Evolutionary conservation across 2,329 filamentous ascomycete genomes (phyloP).

Genomic region (Paracamarosporium sp.): DNA sequence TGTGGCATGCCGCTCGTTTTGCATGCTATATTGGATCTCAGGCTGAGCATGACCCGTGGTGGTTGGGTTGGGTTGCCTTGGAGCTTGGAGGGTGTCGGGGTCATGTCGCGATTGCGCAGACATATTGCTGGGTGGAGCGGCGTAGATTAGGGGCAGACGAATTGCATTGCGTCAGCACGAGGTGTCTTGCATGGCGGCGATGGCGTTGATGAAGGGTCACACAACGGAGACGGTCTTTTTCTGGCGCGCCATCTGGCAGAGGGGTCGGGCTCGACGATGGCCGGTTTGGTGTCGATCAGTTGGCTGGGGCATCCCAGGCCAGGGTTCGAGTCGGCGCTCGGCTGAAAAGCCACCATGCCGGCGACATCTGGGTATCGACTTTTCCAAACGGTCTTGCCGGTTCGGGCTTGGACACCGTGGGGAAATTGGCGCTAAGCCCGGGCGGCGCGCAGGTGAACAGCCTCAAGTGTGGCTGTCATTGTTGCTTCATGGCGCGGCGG

Average conservation of each 20-base stretch:
- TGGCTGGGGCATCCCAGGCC: constrained; percentile 22
- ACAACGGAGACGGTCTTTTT: constrained; percentile 27
- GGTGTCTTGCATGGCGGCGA: constrained; percentile 11
- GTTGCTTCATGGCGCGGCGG: background rate
- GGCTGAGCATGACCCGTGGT: constrained; percentile 5
- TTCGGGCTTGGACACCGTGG: constrained; percentile 40
- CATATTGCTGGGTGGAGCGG: background rate
- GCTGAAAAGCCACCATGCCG: constrained; percentile 41
- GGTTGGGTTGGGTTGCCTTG: background rate
- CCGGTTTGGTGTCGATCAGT: constrained; percentile 38
- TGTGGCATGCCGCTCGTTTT: constrained; percentile 5
- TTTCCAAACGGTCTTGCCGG: constrained; percentile 38
- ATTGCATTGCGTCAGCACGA: constrained; percentile 33
- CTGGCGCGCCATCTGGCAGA: constrained; percentile 7
- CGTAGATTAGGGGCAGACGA: constrained; percentile 2
- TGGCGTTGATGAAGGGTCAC: constrained; percentile 22
- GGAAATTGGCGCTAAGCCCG: constrained; percentile 22
- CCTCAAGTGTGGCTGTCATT: constrained; percentile 9
- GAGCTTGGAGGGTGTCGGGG: background rate
- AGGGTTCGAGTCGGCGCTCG: constrained; percentile 43
- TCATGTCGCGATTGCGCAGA: constrained; percentile 1
- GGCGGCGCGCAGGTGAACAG: constrained; percentile 7
- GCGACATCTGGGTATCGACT: constrained; percentile 45
- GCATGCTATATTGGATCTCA: constrained; percentile 13
- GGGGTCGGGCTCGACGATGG: constrained; percentile 3